Base-by-base conservation (phyloP, 2,329 filamentous ascomycete species). In the Pezicula rhizophila region DNA sequence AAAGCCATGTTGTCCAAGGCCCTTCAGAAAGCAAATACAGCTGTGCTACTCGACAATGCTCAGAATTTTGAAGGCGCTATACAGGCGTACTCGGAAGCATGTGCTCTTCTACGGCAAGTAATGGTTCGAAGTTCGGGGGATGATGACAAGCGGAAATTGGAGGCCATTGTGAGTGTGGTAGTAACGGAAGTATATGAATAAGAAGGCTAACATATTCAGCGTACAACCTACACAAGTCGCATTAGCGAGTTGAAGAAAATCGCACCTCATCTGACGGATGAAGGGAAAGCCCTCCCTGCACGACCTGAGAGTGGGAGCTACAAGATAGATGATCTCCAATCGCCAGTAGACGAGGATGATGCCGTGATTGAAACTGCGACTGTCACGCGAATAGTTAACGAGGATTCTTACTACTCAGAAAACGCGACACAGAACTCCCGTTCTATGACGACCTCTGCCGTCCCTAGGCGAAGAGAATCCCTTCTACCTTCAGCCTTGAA, bases 1-100 rank as follows among this genome's bases (percentile, higher is more conserved):
- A 97, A 96, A 72, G 87, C 85, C 10, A 97, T 97, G 91, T 77
- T 99, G 33, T 96, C 92, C n/a, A 88, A 87, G 59, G 93, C 93
- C 1, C 73, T 99, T 47, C 87, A 95, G 64, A 96, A 96, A 70
- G 93, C 93, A 44, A 96, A 99, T 63, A 92, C 89, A 11, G 93
- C 93, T 18, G 93, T 99, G 23, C 79, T 96, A 57, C 79, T 99
- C 37, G 93, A 99, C 69, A 97, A 96, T 77, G 90, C 89, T 12
- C 88, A 93, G 61, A 96, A 97, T 63, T 92, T 93, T 54, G 88
- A 92, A 65, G 90, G 89, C 37, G 93, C 93, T 15, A 84, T 95
- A 64, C 82, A 89, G 60, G 90, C 92, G 12, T 99, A 99, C 65
- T 76, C 80, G 10, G 93, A 99, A 68, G 93, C 95, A 4, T 99